Conservation (phyloP, 2,329 filamentous ascomycete genomes). For the Leptographium galeiforme region DNA sequence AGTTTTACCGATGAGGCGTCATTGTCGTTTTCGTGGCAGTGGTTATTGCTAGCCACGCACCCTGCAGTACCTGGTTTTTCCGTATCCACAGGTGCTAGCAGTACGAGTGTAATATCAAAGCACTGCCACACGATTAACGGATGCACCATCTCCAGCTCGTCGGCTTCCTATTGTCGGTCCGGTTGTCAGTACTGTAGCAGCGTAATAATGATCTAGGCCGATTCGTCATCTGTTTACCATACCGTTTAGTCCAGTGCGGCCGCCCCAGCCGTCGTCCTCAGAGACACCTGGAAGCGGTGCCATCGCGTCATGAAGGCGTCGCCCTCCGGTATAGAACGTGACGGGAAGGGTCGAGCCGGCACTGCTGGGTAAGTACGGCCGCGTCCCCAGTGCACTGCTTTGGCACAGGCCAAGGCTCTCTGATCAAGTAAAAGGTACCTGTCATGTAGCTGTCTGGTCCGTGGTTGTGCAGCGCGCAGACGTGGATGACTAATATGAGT, state of each 20-base stretch:
- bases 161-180: not conserved
- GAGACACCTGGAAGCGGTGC: too few relatives aligned
- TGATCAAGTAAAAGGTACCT: too few relatives aligned
- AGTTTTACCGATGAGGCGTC: not conserved
- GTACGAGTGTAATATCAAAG: not conserved
- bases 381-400: too few relatives aligned
- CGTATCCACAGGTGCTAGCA: not conserved
- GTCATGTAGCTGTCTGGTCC: too few relatives aligned
- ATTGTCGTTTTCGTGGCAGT: not conserved
- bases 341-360: too few relatives aligned
- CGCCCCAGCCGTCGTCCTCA: not conserved
- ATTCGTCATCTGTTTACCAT: not conserved
- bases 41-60: not conserved
- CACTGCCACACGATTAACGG: slow-evolving; percentile 2
- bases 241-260: not conserved
- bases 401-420: too few relatives aligned
- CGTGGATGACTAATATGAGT: too few relatives aligned
- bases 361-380: too few relatives aligned
- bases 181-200: not conserved
- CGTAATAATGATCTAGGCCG: not conserved
- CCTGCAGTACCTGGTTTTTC: not conserved
- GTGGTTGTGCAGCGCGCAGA: too few relatives aligned
- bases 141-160: not conserved
- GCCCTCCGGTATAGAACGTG: too few relatives aligned
- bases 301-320: too few relatives aligned